Percentiles rank a stretch among this genome's conserved stretches.
These are phyloP conservation scores for Russula virescens DNA, from an alignment of 768 basidiomycete genomes.

Conservation along the genomic window DNA sequence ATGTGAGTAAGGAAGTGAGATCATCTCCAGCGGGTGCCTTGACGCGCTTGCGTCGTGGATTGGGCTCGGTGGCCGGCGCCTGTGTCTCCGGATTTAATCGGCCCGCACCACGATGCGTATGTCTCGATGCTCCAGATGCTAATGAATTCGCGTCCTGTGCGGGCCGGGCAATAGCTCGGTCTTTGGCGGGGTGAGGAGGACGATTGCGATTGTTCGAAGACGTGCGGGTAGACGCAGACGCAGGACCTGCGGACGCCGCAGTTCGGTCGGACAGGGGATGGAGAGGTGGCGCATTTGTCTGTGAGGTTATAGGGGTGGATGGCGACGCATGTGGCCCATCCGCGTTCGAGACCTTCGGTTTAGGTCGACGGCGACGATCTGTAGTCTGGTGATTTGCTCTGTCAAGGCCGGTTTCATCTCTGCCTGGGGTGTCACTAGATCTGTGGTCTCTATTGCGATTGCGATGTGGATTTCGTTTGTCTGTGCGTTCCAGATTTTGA, in stretches of 20 bases:
- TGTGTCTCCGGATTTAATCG: slow-evolving; percentile 7
- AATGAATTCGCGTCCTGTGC: background rate
- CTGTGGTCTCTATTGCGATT: background rate
- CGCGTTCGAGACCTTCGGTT: background rate
- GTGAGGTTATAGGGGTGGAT: background rate
- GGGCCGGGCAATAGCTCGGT: background rate
- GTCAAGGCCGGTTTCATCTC: background rate
- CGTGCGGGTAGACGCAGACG: background rate
- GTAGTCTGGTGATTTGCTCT: background rate
- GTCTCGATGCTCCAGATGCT: background rate
- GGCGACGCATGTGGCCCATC: background rate
- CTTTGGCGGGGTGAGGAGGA: background rate
- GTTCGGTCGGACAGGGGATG: background rate
- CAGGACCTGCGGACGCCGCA: background rate
- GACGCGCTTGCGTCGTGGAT: slow-evolving; percentile 3
- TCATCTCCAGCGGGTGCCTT: slow-evolving; percentile 41
- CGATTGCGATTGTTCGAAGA: background rate
- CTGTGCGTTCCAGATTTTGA: background rate
- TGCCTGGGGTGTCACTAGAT: background rate
- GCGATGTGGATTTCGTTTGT: slow-evolving; percentile 3
- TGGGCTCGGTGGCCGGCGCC: background rate
- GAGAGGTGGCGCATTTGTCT: background rate
- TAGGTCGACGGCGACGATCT: slow-evolving; percentile 6
- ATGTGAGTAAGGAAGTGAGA: slow-evolving; percentile 68
- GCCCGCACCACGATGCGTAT: slow-evolving; percentile 4